phyloP scores from a whole-genome alignment of 768 basidiomycete species.

The Termitomyces sp. region DNA sequence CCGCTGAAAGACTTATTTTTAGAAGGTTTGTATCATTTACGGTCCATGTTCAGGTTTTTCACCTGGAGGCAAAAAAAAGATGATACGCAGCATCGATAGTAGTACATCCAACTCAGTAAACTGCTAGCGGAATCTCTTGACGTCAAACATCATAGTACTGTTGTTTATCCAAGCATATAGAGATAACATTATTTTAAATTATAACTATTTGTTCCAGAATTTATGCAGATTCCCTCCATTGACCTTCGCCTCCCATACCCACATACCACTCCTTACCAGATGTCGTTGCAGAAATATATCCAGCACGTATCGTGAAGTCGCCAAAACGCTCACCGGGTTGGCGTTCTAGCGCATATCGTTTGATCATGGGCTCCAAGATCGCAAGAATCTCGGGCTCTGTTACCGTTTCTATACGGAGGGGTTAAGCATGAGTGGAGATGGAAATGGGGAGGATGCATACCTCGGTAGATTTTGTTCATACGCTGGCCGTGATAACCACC shows the following conservation, averaged over 20 bases:
- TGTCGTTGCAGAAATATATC: slow-evolving; percentile 84
- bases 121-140: no score
- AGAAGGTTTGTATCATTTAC: no score
- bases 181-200: background rate
- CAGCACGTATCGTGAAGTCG: slow-evolving; percentile 90
- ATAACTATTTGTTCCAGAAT: background rate
- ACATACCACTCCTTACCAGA: slow-evolving; percentile 89
- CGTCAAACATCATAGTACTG: background rate
- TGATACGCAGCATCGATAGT: no score
- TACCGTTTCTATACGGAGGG: slow-evolving; percentile 58
- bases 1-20: no score
- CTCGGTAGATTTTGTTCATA: slow-evolving; percentile 93
- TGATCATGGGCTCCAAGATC: slow-evolving; percentile 92
- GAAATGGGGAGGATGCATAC: slow-evolving; percentile 30
- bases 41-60: no score
- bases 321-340: slow-evolving; percentile 89
- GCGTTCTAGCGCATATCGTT: slow-evolving; percentile 85
- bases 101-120: background rate
- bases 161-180: slow-evolving; percentile 2
- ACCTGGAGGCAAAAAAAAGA: no score
- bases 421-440: background rate
- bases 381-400: slow-evolving; percentile 90
- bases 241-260: slow-evolving; percentile 74
- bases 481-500: slow-evolving; percentile 94
- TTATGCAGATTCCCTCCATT: slow-evolving; percentile 35